Evolutionary conservation across 257 asterid genomes (phyloP), one percentile per base, ranked within the genome.

Genomic region (Ocimum tenuiflorum): DNA sequence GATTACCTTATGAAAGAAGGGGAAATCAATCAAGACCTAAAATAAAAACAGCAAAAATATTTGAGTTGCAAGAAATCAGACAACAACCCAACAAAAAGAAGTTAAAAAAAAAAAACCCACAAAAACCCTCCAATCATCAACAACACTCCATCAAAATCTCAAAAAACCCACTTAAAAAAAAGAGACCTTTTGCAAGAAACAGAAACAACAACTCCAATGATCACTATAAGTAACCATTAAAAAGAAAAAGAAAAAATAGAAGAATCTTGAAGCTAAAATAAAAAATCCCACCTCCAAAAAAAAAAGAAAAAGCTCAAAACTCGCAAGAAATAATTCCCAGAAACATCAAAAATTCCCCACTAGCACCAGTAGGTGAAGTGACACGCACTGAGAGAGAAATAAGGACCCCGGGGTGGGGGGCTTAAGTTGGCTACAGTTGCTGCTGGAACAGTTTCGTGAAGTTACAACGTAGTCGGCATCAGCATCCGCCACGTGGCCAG

Each of bases 341-440:
- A 47, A n/a, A 12, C 58, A 68, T 56, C 66, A 68, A 56, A 68
- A 56, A 9, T 47, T 63, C 8, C 31, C 72, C 73, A 60, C 69
- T 50, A 43, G 10, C 57, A 15, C 1, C 14, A 10, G 27, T 9
- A 5, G 36, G 31, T 62, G 70, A 70, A 49, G 42, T 54, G 64
- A 76, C 80, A 59, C 27, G 62, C 73, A 65, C 68, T 65, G 58
- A 65, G 14, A 47, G 65, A 45, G 56, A 53, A 63, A 70, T 22
- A 20, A 61, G 61, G 8, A 46, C 3, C 8, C 24, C 46, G 19
- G n/a, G n/a, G n/a, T n/a, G n/a, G n/a, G n/a, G n/a, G 31, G 31
- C 31, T 2, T 27, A 27, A 27, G 31, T 27, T 27, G 31, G 31
- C 31, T 27, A 27, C 31, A 27, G 31, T 27, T 27, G 31, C 31